Evolutionary conservation across 2,329 filamentous ascomycete species (phyloP), one percentile per base, ranked within the genome.

Genomic region (Fusarium nelsonii): DNA sequence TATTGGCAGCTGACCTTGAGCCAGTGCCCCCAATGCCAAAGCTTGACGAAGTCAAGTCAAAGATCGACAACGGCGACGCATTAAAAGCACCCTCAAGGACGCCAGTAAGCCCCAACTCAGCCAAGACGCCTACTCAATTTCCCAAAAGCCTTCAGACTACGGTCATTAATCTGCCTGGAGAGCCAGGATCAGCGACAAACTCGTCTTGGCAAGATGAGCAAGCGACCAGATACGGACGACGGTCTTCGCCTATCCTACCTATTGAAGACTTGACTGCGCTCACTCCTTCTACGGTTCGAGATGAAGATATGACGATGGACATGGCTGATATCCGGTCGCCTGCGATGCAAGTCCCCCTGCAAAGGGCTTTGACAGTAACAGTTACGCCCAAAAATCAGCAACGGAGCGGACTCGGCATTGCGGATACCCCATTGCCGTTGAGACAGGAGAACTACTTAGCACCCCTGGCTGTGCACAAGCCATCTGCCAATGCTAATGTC

Each of bases 231-330:
- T 63, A 63, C 40, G 52, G 59, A 52, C 81, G 84, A 18, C 81
- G 79, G 50, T 87, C 85, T 4, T 87, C 85, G 16, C 84, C 84
- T 4, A 78, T 87, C 3, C 76, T 87, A 43, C 84, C 84, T 9
- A 61, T 75, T 15, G 79, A 79, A 50, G 78, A 76, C 28, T 51
- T 70, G 49, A 71, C 63, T 32, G 53, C 74, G 20, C 54, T 74
- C 41, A 80, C 80, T 18, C 76, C 78, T 33, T 70, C 66, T 78
- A 81, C 44, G 64, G 78, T 74, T 28, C 76, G 76, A 14, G 78
- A 80, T 23, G 83, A 84, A 30, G 82, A 84, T 46, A 75, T 74
- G 2, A 81, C 77, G 7, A 82, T 81, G 16, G 80, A 82, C 33
- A 30, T 50, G 60, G 85, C 84, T 83, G 84, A 81, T 45, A 76